Evolutionary conservation across 2,329 filamentous ascomycete genomes (phyloP), one percentile per base, ranked within the genome.

Genomic region (Didymella sp.): DNA sequence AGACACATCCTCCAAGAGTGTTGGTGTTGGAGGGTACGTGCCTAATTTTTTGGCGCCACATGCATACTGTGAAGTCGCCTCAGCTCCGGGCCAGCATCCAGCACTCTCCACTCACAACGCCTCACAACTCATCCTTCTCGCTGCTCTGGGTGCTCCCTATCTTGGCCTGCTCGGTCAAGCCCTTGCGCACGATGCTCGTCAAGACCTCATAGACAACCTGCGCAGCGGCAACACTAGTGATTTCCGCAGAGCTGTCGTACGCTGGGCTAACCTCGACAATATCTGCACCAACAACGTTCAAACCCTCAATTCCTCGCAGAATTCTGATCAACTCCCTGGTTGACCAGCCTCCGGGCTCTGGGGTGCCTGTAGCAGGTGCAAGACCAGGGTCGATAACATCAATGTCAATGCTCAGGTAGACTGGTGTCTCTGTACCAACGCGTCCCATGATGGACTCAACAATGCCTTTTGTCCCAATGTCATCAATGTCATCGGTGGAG

Each of bases 281-380:
- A 77, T 96, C 93, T 0, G 92, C 93, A 1, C 92, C 93, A 3
- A 96, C 90, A 4, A 96, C 79, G 71, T 96, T 96, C 73, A 96
- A 75, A 0, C 81, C 85, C 78, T 96, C 92, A 38, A 96, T 84
- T 0, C 91, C 92, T 28, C 92, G 82, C 72, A 96, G 77, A 56
- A 96, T 91, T 12, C 89, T 82, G 62, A 96, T 94, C 66, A 96
- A 81, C 80, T 96, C 93, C 48, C 92, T 82, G 19, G 90, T 96
- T 6, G 91, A 95, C 92, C 92, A 96, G 33, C 92, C 92, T 55
- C 93, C 92, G 0, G 92, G 89, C 79, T 96, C 92, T 0, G 92
- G 92, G 0, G 92, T 96, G 1, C 92, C 93, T 0, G 92, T 96
- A 2, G 89, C 91, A 0, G 91, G 91, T 2, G 86, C 86, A 46